These are phyloP conservation scores for Setomelanomma holmii DNA, from an alignment of 2,329 filamentous ascomycete species.

Conservation along the genomic window DNA sequence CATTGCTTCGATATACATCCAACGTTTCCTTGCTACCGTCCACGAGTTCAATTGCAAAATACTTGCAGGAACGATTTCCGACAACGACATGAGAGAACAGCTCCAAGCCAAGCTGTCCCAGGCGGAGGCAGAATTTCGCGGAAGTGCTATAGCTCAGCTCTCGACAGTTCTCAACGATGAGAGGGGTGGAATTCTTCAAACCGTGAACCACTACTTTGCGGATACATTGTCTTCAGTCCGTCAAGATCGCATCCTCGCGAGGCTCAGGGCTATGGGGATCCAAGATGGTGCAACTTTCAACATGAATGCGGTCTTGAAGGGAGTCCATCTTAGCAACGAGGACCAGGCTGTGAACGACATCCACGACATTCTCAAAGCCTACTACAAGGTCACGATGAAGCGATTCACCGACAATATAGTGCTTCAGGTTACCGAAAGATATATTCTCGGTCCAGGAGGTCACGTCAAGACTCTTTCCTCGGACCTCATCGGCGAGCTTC, in stretches of 20 bases:
- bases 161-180: conserved; percentile 7
- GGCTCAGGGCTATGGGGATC: conserved; percentile 2
- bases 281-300: conserved; percentile 5
- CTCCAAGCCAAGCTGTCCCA: too few relatives aligned
- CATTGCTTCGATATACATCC: neutral
- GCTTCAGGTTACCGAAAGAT: conserved; percentile 63
- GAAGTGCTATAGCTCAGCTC: conserved; percentile 1
- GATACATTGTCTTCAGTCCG: conserved; percentile 7
- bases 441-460: conserved; percentile 56
- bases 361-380: conserved; percentile 66
- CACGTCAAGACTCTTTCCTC: conserved; percentile 63
- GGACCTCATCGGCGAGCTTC: conserved; percentile 58
- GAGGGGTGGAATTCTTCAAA: conserved; percentile 12
- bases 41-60: too few relatives aligned
- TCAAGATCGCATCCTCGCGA: conserved; percentile 10
- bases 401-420: conserved; percentile 70
- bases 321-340: conserved; percentile 14
- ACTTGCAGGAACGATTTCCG: too few relatives aligned
- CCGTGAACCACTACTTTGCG: conserved; percentile 12
- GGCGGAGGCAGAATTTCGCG: neutral
- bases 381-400: conserved; percentile 67
- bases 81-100: too few relatives aligned
- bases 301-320: conserved; percentile 3
- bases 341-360: conserved; percentile 56
- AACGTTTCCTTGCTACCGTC: too few relatives aligned